A percentile compares a stretch with the other conserved stretches of the same genome.
Conservation (phyloP, 2,329 filamentous ascomycete genomes). For the Neopestalotiopsis rosae region DNA sequence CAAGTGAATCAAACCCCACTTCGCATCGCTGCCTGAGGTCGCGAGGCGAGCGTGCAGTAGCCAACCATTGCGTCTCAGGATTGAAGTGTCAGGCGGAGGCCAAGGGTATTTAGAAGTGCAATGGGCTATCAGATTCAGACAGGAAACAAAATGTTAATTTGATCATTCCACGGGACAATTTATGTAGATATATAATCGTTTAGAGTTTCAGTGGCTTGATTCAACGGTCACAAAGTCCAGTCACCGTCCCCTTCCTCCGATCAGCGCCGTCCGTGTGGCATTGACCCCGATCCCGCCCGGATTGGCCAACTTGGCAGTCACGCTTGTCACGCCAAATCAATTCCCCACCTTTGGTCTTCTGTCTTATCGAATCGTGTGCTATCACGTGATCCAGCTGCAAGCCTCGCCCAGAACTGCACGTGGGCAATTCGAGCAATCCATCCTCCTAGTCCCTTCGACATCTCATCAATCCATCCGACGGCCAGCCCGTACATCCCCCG, state of each 20-base stretch:
- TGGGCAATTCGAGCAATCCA: not conserved
- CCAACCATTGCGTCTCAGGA: not conserved
- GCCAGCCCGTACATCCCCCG: slow-evolving; percentile 15
- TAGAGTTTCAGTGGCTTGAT: not conserved
- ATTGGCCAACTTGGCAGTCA: not conserved
- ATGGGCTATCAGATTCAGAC: not conserved
- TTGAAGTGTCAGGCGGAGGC: not conserved
- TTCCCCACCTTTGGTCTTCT: not conserved
- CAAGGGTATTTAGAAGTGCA: not conserved
- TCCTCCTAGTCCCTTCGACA: slow-evolving; percentile 2
- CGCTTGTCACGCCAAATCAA: not conserved
- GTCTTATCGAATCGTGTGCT: not conserved
- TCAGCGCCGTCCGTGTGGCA: not conserved
- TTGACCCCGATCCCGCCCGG: not conserved
- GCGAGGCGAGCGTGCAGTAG: not conserved
- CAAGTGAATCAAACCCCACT: not conserved
- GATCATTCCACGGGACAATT: not conserved
- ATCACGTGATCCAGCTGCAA: slow-evolving; percentile 6
- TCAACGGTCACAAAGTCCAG: slow-evolving; percentile 1
- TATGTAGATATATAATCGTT: not conserved
- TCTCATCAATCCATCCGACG: slow-evolving; percentile 11
- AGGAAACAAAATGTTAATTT: not conserved
- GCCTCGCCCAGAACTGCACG: slow-evolving; percentile 8
- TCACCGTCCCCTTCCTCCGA: not conserved
- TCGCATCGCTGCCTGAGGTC: slow-evolving; percentile 6